Evolutionary conservation across 1,139 yeast species (phyloP), one percentile per base, ranked within the genome.

Genomic region (Yamadazyma trypodendri): DNA sequence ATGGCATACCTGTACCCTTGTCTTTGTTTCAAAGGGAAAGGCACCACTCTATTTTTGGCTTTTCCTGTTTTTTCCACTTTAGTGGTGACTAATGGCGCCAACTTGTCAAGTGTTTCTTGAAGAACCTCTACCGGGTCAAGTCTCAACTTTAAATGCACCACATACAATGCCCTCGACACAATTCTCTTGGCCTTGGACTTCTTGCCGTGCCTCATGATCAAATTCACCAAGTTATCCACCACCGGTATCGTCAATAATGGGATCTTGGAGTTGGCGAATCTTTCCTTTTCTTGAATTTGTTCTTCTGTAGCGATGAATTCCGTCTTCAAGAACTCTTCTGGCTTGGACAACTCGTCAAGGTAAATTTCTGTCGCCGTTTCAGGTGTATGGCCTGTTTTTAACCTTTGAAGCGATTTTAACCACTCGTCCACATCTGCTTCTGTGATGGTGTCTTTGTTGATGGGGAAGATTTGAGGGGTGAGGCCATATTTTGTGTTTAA

Each of bases 131-230:
- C 82, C 3, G 98, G 98, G 55, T 87, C 88, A 47, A 65, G 53
- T 62, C 94, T 75, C 16, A 81, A 71, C 53, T 80, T 79, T 50
- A 87, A 68, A 61, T 85, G 81, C 12, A 92, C 83, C 39, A 90
- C 69, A 55, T 89, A 89, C 40, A 92, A 69, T 1, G 97, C 95
- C 56, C 84, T 77, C 40, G 84, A 76, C 45, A 94, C 73, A 38
- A 75, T 71, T 52, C 76, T 83, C 56, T 83, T 84, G 1, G 98
- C 97, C 38, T 74, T 68, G 38, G 88, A 79, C 60, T 90, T 92
- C 60, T 83, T 81, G 35, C 99, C 99, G 55, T 87, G 82, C 56
- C 88, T 80, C 98, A 94, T 94, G 43, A 92, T 81, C 65, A 89
- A 75, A 58, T 90, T 88, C 39, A 87, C 81, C 52, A 92, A 77